Conservation (phyloP, 345 rosid genomes). For the Rhodamnia rubescens region DNA sequence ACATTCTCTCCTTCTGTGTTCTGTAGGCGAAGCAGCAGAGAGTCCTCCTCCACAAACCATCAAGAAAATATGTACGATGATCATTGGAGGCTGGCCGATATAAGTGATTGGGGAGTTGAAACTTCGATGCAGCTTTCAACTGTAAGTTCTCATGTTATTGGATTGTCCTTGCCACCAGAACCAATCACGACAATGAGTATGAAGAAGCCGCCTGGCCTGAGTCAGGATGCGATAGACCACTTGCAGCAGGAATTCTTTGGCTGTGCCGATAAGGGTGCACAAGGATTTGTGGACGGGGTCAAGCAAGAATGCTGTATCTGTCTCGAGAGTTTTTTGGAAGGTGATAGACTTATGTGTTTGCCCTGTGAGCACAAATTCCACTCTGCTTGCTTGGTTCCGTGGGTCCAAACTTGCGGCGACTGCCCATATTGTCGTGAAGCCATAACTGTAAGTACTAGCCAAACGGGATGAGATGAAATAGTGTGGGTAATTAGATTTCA, state of each 20-base stretch:
- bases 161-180: conserved; percentile 16
- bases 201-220: conserved; percentile 75
- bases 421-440: conserved; percentile 87
- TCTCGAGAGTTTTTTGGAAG: conserved; percentile 64
- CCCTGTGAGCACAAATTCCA: conserved; percentile 75
- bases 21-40: conserved; percentile 28
- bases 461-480: neutral
- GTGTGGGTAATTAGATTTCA: neutral
- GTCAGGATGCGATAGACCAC: conserved; percentile 36
- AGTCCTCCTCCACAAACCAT: conserved; percentile 2
- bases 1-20: neutral
- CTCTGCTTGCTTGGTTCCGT: conserved; percentile 67
- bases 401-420: conserved; percentile 83
- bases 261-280: conserved; percentile 9
- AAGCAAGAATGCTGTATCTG: conserved; percentile 69
- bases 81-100: conserved; percentile 33
- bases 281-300: conserved; percentile 7
- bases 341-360: conserved; percentile 43
- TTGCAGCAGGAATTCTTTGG: conserved; percentile 37
- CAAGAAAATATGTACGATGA: conserved; percentile 16
- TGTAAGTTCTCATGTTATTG: conserved; percentile 7
- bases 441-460: conserved; percentile 8
- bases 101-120: conserved; percentile 30
- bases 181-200: conserved; percentile 12
- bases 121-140: conserved; percentile 6